Base-by-base conservation (phyloP, 768 basidiomycete genomes). In the Suillus hirtellus region DNA sequence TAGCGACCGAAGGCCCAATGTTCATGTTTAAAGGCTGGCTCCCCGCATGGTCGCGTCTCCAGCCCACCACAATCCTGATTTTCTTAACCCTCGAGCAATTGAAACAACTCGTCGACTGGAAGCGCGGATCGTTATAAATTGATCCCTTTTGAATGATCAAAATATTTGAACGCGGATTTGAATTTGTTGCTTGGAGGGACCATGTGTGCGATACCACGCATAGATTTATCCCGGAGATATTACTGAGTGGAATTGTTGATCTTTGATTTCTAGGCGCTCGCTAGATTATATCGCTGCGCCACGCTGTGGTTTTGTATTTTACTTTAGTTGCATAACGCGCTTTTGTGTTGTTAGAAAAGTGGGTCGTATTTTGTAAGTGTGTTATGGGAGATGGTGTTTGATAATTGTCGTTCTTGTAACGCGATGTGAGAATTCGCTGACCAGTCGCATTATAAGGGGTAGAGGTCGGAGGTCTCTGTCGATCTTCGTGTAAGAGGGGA, bases 11-110 rank as follows among this genome's bases (percentile, higher is more conserved):
- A 68, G 93, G 93, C 15, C 74, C 90, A 3, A 89, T 89, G 85
- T 95, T 94, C 82, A 90, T 95, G 89, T 93, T 95, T 81, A 93
- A 92, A 73, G 93, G 93, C 65, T 95, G 93, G 93, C 75, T 94
- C 10, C 93, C 93, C 0, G 91, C 92, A 12, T 95, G 92, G 92
- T 84, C 85, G 59, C 82, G 93, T 73, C 81, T 95, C 44, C 90
- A 94, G 71, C 93, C 92, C 0, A 94, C 92, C 49, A 95, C 93
- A 4, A 92, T 95, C 66, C 81, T 95, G 44, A 94, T 93, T 72
- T 95, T 93, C 80, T 73, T 94, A 66, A 92, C 89, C 8, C 80
- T 94, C 44, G 92, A 94, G 70, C 91, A 93, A 74, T 73, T 93
- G 67, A 93, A 86, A 83, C 88, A 87, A 60, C 69, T 79, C 4